phyloP scores from a whole-genome alignment of 1,284 basidiomycete species.

The Cutaneotrichosporon cavernicola region DNA sequence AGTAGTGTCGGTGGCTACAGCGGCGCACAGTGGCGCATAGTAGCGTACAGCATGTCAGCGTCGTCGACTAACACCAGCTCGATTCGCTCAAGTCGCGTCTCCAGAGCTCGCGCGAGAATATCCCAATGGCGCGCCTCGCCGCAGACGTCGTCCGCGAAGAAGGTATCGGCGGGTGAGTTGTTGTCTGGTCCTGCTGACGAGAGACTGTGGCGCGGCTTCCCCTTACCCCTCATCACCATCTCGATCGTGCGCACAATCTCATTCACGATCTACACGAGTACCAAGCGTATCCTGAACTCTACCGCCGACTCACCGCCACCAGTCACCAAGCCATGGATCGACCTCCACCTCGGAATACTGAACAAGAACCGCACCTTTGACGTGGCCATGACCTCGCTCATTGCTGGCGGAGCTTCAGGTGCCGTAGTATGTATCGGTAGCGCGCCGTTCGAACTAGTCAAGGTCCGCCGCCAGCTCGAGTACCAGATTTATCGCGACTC shows the following conservation, averaged over 20 bases:
- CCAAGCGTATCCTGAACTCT: conserved; percentile 74
- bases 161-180: conserved; percentile 75
- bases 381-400: conserved; percentile 61
- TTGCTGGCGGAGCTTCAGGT: conserved; percentile 51
- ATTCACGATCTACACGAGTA: conserved; percentile 89
- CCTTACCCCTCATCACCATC: conserved; percentile 82
- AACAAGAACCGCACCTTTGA: conserved; percentile 58
- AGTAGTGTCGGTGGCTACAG: too few species aligned
- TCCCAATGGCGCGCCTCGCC: conserved; percentile 68
- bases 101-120: conserved; percentile 75
- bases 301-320: conserved; percentile 27
- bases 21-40: too few species aligned
- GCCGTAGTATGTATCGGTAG: conserved; percentile 57
- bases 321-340: conserved; percentile 35
- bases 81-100: conserved; percentile 89
- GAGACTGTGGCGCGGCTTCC: conserved; percentile 52
- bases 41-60: too few species aligned
- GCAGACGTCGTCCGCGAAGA: conserved; percentile 77
- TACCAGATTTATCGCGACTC: conserved; percentile 67
- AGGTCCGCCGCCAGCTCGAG: conserved; percentile 89
- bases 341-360: conserved; percentile 39
- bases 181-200: not conserved
- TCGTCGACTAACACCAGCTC: conserved; percentile 54
- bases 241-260: conserved; percentile 88
- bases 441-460: conserved; percentile 93